Percentiles rank a stretch among this genome's conserved stretches.
Conservation (phyloP, 805 yeast species). For the Myxozyma geophila region DNA sequence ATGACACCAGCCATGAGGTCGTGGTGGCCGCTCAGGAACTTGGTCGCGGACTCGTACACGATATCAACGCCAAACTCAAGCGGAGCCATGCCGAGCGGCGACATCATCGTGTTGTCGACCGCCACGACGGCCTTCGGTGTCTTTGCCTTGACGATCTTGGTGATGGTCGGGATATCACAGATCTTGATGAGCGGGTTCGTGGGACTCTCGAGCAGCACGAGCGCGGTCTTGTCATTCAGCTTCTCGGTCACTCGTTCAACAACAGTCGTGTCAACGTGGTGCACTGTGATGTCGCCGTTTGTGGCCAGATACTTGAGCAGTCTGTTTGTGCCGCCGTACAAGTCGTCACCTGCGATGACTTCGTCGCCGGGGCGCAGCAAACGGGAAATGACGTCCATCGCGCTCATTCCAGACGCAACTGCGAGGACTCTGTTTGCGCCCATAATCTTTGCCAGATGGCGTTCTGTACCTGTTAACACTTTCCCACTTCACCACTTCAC, state of each 20-base stretch:
- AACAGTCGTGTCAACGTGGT: slow-evolving; percentile 82
- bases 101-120: slow-evolving; percentile 97
- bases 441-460: slow-evolving; percentile 78
- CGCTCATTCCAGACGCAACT: slow-evolving; percentile 91
- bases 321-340: slow-evolving; percentile 93
- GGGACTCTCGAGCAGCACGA: slow-evolving; percentile 88
- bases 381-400: slow-evolving; percentile 81
- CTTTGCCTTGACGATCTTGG: slow-evolving; percentile 65
- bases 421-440: slow-evolving; percentile 77
- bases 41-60: slow-evolving; percentile 92
- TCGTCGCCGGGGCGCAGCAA: slow-evolving; percentile 80
- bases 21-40: slow-evolving; percentile 76
- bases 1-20: slow-evolving; percentile 95
- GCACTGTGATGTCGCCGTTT: slow-evolving; percentile 66
- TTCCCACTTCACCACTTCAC: neutral
- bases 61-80: slow-evolving; percentile 86
- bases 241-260: slow-evolving; percentile 62
- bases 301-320: slow-evolving; percentile 71
- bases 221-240: slow-evolving; percentile 62
- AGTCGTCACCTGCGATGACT: slow-evolving; percentile 91
- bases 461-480: slow-evolving; percentile 49
- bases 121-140: slow-evolving; percentile 75
- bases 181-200: slow-evolving; percentile 92
- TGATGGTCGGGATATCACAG: slow-evolving; percentile 72
- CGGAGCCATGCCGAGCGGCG: slow-evolving; percentile 85